Percentiles rank a stretch among this genome's conserved stretches.
These are phyloP conservation scores for Komagataella ulmi DNA, from an alignment of 805 yeast species.

Conservation along the genomic window DNA sequence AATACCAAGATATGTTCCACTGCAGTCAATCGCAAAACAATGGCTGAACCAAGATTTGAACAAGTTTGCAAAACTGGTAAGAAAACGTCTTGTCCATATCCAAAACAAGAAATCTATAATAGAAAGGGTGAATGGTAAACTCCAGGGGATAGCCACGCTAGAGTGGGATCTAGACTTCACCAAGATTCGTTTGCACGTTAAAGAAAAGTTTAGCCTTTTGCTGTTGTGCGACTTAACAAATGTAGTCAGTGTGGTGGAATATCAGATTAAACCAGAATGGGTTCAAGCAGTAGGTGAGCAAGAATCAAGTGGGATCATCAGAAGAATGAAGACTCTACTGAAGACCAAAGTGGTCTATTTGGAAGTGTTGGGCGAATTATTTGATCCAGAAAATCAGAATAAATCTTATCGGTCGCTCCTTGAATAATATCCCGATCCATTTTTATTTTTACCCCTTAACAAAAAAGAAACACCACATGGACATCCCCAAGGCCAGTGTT, in stretches of 20 bases:
- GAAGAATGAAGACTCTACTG: not conserved
- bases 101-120: conserved; percentile 10
- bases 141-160: conserved; percentile 4
- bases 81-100: conserved; percentile 12
- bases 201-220: conserved; percentile 9
- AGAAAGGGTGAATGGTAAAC: conserved; percentile 4
- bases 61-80: conserved; percentile 12
- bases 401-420: not conserved
- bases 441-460: not conserved
- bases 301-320: not conserved
- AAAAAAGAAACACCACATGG: not conserved
- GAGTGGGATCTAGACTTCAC: conserved; percentile 14
- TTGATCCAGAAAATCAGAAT: not conserved
- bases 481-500: not conserved
- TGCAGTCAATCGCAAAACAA: conserved; percentile 10
- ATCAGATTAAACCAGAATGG: not conserved
- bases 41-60: conserved; percentile 12
- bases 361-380: not conserved
- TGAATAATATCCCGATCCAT: not conserved
- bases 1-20: conserved; percentile 17
- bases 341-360: not conserved
- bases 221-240: conserved; percentile 8
- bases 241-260: conserved; percentile 2
- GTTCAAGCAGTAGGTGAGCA: not conserved
- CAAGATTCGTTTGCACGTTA: conserved; percentile 11